These are phyloP conservation scores for Pleurotus cornucopiae DNA, from an alignment of 768 basidiomycete genomes.

Conservation along the genomic window DNA sequence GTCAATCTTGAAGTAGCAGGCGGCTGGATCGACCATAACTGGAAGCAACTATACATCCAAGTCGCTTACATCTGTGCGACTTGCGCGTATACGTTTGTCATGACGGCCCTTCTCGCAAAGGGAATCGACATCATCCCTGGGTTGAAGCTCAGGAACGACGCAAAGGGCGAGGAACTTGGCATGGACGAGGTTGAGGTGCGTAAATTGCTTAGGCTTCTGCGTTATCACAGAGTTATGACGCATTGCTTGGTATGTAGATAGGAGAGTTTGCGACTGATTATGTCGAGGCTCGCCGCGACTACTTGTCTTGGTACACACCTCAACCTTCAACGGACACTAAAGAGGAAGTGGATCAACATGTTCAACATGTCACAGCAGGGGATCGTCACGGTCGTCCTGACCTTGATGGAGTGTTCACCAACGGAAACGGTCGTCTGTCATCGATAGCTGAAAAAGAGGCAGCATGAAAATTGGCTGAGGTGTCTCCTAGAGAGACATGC, in stretches of 20 bases:
- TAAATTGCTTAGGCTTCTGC: too few species aligned
- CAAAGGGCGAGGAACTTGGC: conserved; percentile 56
- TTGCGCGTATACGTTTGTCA: conserved; percentile 55
- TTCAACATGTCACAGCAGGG: conserved; percentile 26
- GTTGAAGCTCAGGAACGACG: conserved; percentile 46
- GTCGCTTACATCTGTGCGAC: conserved; percentile 59
- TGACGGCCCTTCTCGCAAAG: conserved; percentile 60
- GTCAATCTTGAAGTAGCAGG: conserved; percentile 49
- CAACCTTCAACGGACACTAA: conserved; percentile 24
- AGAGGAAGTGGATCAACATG: conserved; percentile 17
- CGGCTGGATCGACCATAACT: conserved; percentile 74
- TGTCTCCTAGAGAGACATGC: too few species aligned
- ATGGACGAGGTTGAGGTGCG: conserved; percentile 70
- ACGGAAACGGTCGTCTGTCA: conserved; percentile 16
- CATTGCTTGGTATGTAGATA: conserved; percentile 32
- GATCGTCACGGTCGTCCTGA: conserved; percentile 37
- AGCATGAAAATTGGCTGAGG: too few species aligned
- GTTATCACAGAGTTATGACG: not conserved
- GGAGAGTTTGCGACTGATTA: conserved; percentile 70
- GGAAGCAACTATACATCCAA: conserved; percentile 79
- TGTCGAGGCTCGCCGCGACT: conserved; percentile 66
- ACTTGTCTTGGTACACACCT: conserved; percentile 46
- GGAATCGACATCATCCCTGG: conserved; percentile 54
- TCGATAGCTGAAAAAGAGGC: conserved; percentile 23
- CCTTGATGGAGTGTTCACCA: conserved; percentile 14